Evolutionary conservation across 2,329 filamentous ascomycete genomes (phyloP).

Genomic region (Trichoderma atroviride): DNA sequence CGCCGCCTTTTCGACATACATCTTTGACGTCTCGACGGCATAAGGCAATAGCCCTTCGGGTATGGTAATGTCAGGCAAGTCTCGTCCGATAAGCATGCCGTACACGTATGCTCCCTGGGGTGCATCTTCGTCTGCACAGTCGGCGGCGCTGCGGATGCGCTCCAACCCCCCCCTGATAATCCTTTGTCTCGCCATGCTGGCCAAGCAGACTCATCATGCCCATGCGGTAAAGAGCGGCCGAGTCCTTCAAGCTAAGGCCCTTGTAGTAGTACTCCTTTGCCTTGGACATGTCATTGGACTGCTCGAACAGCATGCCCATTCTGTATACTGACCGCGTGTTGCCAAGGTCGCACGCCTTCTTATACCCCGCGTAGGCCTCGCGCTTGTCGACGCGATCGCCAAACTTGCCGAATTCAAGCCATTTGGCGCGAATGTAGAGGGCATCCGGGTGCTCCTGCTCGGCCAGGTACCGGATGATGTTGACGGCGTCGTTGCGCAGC

Average conservation of each 20-base stretch:
- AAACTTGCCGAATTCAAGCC: conserved; percentile 98
- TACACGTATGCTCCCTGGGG: conserved; percentile 95
- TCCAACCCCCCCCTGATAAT: conserved; percentile 75
- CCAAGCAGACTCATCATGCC: conserved; percentile 98
- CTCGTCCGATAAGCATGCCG: conserved; percentile 88
- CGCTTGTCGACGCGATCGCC: conserved; percentile 89
- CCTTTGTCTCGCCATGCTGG: conserved; percentile 86
- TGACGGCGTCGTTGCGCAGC: conserved; percentile 83
- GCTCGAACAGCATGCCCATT: conserved; percentile 98
- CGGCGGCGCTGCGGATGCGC: conserved; percentile 79
- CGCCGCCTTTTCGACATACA: conserved; percentile 95
- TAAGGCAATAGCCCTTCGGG: conserved; percentile 70
- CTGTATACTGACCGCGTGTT: conserved; percentile 91
- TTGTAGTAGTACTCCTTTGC: conserved; percentile 88
- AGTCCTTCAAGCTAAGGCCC: conserved; percentile 79
- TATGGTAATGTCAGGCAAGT: conserved; percentile 86
- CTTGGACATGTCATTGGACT: conserved; percentile 87
- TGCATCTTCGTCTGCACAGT: conserved; percentile 91
- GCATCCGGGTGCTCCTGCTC: conserved; percentile 92
- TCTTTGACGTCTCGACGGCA: conserved; percentile 72
- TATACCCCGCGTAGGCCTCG: conserved; percentile 87
- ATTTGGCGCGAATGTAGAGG: conserved; percentile 92
- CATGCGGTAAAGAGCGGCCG: conserved; percentile 81
- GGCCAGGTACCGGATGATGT: conserved; percentile 86
- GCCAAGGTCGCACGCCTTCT: conserved; percentile 79